phyloP scores from a whole-genome alignment of 108 stramenopile genomes.

The Skeletonema costatum region DNA sequence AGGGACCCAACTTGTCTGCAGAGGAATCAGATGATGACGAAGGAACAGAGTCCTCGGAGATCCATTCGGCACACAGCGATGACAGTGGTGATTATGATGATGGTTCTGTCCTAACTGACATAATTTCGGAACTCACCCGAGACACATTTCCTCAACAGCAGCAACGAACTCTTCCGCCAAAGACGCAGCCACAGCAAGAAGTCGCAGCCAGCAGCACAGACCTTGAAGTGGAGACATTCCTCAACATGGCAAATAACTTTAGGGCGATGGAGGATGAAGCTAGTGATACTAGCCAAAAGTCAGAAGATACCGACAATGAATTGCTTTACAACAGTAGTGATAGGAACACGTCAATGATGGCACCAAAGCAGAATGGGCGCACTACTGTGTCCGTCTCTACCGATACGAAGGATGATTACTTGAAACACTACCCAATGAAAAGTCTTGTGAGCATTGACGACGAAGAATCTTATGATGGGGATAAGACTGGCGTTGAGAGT shows the following conservation, averaged over 20 bases:
- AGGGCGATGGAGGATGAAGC: neutral
- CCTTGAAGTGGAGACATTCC: neutral
- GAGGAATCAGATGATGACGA: neutral
- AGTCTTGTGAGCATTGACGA: neutral
- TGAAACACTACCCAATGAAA: neutral
- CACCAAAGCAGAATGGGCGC: too few relatives aligned
- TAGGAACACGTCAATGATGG: neutral
- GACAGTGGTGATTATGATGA: neutral
- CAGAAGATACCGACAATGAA: neutral
- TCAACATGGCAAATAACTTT: neutral
- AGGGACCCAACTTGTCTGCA: neutral
- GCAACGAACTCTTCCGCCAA: neutral
- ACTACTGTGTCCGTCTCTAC: neutral
- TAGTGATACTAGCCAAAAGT: neutral
- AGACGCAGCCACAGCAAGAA: neutral
- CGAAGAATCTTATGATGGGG: neutral
- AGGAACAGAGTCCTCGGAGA: neutral
- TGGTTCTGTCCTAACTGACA: neutral
- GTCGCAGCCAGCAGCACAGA: neutral
- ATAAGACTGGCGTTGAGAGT: neutral
- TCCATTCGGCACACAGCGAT: neutral
- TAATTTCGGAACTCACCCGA: neutral
- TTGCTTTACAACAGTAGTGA: neutral
- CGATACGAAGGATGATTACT: neutral
- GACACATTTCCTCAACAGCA: neutral